Conservation (phyloP, 176 grass and related monocot species). For the Cenchrus purpureus region DNA sequence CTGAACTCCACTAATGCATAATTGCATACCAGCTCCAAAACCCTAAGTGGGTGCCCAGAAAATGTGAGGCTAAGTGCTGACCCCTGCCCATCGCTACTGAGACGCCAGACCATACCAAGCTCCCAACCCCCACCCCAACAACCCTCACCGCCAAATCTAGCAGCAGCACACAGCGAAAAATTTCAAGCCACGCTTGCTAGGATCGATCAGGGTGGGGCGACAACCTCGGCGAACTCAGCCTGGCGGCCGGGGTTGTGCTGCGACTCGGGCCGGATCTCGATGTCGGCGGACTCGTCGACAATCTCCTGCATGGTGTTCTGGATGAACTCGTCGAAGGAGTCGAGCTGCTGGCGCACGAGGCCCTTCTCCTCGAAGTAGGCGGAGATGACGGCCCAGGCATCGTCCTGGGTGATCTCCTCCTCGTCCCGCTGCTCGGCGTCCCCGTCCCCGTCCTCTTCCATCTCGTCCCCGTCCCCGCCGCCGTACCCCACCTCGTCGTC, state of each 20-base stretch:
- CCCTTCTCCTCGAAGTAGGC: constrained; percentile 99
- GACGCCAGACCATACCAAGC: constrained; percentile 9
- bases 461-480: constrained; percentile 42
- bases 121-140: background rate
- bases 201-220: background rate
- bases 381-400: constrained; percentile 95
- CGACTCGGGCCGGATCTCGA: constrained; percentile 95
- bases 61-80: constrained; percentile 1
- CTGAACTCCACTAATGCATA: background rate
- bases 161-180: constrained; percentile 45
- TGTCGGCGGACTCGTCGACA: constrained; percentile 88
- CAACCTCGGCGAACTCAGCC: constrained; percentile 93
- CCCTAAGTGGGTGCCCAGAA: background rate
- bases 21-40: background rate
- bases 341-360: constrained; percentile 91
- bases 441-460: constrained; percentile 62
- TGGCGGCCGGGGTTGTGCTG: constrained; percentile 98
- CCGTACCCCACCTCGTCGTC: constrained; percentile 39
- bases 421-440: constrained; percentile 56
- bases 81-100: background rate
- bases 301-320: constrained; percentile 99
- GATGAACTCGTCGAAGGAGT: constrained; percentile 98
- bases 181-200: constrained; percentile 37
- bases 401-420: constrained; percentile 93
- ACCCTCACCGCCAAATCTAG: constrained; percentile 33